Evolutionary conservation across 805 yeast genomes (phyloP), one percentile per base, ranked within the genome.

Genomic region (Candida nanaspora): DNA sequence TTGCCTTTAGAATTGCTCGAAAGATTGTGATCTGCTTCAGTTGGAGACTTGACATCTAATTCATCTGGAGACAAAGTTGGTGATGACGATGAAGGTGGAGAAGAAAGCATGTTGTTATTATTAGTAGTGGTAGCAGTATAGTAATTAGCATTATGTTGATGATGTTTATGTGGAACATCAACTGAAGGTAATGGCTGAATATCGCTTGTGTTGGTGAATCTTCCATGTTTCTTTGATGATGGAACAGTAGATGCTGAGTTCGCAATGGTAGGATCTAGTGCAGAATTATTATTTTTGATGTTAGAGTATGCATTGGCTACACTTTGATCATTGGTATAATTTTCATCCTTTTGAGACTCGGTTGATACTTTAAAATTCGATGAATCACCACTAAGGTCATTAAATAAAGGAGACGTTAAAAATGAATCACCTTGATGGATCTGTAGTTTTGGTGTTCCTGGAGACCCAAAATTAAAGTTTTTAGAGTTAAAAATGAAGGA

Each of bases 361-460:
- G 6, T 18, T 18, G 34, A 31, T 18, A 31, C 34, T 19, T 26
- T 19, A 6, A 31, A 36, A 31, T 31, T 31, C 8, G 33, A 28
- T 9, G 33, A 28, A 4, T 19, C 16, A 20, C 18, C 26, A 33
- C 18, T 29, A 18, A 25, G 20, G 34, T 35, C 39, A 14, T 30
- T 31, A 28, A 35, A 35, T n/a, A 10, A n/a, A 6, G 42, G 42
- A 9, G 39, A 38, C 9, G 31, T 28, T 14, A 33, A 14, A 15
- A 37, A 37, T 6, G 40, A 33, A 7, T 26, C 28, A 27, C 30
- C 29, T 3, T 33, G 19, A 13, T 33, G 35, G 7, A 33, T 14
- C 11, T 18, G 32, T 22, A 35, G 19, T 27, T 25, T 19, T n/a
- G 42, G 42, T 6, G 42, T 35, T 8, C 42, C 42, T 21, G 42